Conservation (phyloP, 2,329 filamentous ascomycete genomes). For the Aureobasidium lini region DNA sequence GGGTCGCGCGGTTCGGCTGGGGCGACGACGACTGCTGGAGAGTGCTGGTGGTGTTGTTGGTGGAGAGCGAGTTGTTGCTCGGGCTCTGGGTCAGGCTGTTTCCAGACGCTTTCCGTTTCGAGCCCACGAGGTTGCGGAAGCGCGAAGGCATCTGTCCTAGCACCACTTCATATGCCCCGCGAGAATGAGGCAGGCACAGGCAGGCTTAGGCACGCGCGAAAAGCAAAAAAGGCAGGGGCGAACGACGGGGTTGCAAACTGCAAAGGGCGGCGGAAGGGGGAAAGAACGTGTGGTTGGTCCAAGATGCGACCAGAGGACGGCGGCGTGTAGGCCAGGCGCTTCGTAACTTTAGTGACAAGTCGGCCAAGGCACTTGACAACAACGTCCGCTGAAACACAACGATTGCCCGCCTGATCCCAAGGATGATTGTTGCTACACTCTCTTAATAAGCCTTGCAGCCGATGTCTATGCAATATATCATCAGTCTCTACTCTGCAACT, state of each 20-base stretch:
- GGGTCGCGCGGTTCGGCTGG: slow-evolving; percentile 5
- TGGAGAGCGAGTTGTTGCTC: slow-evolving; percentile 29
- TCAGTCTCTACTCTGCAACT: background rate
- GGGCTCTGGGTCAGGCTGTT: slow-evolving; percentile 38
- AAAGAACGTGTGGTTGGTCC: slow-evolving; percentile 9
- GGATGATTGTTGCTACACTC: background rate
- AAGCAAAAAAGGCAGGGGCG: background rate
- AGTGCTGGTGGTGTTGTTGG: slow-evolving; percentile 19
- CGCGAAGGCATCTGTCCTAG: slow-evolving; percentile 68
- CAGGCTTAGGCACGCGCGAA: slow-evolving; percentile 1
- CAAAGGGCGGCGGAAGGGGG: background rate
- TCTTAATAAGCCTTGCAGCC: slow-evolving; percentile 1
- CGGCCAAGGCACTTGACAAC: slow-evolving; percentile 10
- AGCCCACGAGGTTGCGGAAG: slow-evolving; percentile 73
- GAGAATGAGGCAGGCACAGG: background rate
- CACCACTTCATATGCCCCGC: slow-evolving; percentile 17
- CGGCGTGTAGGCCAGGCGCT: slow-evolving; percentile 2
- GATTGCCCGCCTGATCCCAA: background rate
- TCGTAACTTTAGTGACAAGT: slow-evolving; percentile 2
- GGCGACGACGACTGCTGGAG: slow-evolving; percentile 22
- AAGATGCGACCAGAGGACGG: slow-evolving; percentile 1
- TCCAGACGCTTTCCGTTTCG: slow-evolving; percentile 63
- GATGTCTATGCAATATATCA: background rate
- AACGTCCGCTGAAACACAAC: background rate
- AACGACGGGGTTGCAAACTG: background rate